Percentiles rank a stretch among this genome's conserved stretches.
Conservation (phyloP, 371 early-diverging fungal species). For the Umbelopsis sp. region DNA sequence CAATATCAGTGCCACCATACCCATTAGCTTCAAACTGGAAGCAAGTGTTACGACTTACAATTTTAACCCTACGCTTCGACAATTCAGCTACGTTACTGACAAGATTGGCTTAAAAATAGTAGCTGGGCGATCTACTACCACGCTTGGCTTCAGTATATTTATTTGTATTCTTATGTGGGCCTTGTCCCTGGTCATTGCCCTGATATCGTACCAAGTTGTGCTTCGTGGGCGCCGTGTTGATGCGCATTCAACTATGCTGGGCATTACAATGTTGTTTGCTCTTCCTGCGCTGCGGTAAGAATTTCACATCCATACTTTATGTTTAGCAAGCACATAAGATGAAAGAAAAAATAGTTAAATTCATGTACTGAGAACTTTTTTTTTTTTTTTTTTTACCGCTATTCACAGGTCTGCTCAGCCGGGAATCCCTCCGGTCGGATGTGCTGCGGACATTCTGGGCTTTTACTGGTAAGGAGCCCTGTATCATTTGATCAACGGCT, state of each 20-base stretch:
- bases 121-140: constrained; percentile 40
- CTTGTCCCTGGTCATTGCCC: constrained; percentile 34
- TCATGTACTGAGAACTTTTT: too few species aligned
- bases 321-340: too few species aligned
- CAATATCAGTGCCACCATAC: constrained; percentile 30
- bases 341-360: too few species aligned
- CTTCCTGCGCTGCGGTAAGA: constrained; percentile 37
- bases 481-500: too few species aligned
- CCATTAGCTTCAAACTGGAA: constrained; percentile 34
- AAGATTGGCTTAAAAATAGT: constrained; percentile 33
- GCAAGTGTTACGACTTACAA: constrained; percentile 40
- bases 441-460: constrained; percentile 41
- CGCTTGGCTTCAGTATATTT: constrained; percentile 42
- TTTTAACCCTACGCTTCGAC: constrained; percentile 27
- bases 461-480: constrained; percentile 38
- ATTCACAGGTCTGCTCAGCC: constrained; percentile 37
- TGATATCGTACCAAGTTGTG: constrained; percentile 41
- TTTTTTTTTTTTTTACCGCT: background rate
- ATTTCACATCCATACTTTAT: too few species aligned
- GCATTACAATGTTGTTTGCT: constrained; percentile 44
- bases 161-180: constrained; percentile 45
- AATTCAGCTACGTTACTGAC: constrained; percentile 22
- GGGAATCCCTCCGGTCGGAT: constrained; percentile 44
- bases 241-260: constrained; percentile 43
- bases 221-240: constrained; percentile 32